Base-by-base conservation (phyloP, 2,329 filamentous ascomycete species). In the Aspergillus pseudonomiae region DNA sequence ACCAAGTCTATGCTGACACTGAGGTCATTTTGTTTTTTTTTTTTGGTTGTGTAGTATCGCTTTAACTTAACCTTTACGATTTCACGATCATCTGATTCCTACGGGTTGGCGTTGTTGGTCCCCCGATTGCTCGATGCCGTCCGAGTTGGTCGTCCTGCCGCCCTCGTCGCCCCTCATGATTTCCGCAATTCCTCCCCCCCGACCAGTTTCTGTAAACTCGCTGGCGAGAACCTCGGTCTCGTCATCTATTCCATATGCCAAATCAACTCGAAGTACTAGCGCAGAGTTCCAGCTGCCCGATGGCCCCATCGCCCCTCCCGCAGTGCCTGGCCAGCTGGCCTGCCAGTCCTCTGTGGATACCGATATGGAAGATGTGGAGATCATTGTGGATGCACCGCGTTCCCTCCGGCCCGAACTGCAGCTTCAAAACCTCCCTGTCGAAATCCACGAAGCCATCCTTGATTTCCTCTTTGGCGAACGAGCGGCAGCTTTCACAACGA, bases 391-490 rank as follows among this genome's bases (percentile, higher is more conserved):
- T 45, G 60, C 68, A 24, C 62, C 52, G 24, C 59, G 58, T 34
- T 50, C 59, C 39, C 64, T 53, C 62, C 65, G 63, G 59, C 67
- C 67, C 16, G 65, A 63, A 28, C 53, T 71, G 11, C 67, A 63
- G 7, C 75, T 79, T 46, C 66, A 74, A 50, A 69, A 86, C 65
- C 79, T 92, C 1, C 90, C 90, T 1, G 83, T 85, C 61, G 90
- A 92, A 74, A 90, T 93, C 14, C 89, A 91, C 72, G 89, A 91
- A 70, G 86, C 85, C 61, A 89, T 92, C 60, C 80, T 92, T 16
- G 90, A 92, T 73, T 85, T 91, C 68, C 78, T 92, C 2, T 91
- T 92, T 70, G 90, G 89, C 4, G 88, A 89, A 63, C 85, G 88
- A 54, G 85, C 88, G 46, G 89, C 89, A 0, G 81, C 88, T 6